phyloP scores from a whole-genome alignment of 2,329 filamentous ascomycete genomes.

The Aspergillus pseudonomiae region DNA sequence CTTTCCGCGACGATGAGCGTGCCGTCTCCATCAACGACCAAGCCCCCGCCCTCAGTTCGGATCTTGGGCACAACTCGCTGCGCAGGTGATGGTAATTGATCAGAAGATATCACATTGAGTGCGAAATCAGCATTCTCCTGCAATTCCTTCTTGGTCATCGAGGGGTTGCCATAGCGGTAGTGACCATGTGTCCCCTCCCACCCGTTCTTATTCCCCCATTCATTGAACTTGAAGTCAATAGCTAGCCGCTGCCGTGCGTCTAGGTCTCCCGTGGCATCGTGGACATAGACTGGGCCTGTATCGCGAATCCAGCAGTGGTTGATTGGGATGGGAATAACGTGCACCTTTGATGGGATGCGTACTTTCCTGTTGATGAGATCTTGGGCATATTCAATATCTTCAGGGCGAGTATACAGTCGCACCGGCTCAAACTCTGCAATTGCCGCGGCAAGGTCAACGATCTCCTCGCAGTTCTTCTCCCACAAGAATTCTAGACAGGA shows the following conservation, averaged over 20 bases:
- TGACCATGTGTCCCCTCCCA: constrained; percentile 18
- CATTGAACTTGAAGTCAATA: constrained; percentile 25
- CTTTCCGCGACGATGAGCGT: constrained; percentile 34
- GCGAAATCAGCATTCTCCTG: constrained; percentile 23
- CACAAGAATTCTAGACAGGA: constrained; percentile 15
- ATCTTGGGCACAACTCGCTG: constrained; percentile 21
- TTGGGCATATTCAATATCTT: constrained; percentile 21
- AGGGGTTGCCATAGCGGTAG: constrained; percentile 16
- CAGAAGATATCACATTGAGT: constrained; percentile 19
- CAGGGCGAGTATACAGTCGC: constrained; percentile 22
- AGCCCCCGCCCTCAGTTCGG: constrained; percentile 29
- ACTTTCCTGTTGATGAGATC: constrained; percentile 13
- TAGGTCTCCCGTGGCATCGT: constrained; percentile 17
- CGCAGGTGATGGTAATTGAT: constrained; percentile 15
- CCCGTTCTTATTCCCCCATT: constrained; percentile 26
- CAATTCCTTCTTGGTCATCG: constrained; percentile 15
- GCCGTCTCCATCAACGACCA: constrained; percentile 35
- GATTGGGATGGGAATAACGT: constrained; percentile 20
- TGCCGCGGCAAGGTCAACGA: constrained; percentile 19
- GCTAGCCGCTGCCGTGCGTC: constrained; percentile 20
- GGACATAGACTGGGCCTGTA: constrained; percentile 26
- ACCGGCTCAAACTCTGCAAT: constrained; percentile 29
- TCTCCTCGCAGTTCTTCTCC: constrained; percentile 10
- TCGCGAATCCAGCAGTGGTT: constrained; percentile 29
- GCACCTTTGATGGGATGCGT: constrained; percentile 12